Evolutionary conservation across 2,329 filamentous ascomycete genomes (phyloP).

Genomic region (Cladorrhinum sp.): DNA sequence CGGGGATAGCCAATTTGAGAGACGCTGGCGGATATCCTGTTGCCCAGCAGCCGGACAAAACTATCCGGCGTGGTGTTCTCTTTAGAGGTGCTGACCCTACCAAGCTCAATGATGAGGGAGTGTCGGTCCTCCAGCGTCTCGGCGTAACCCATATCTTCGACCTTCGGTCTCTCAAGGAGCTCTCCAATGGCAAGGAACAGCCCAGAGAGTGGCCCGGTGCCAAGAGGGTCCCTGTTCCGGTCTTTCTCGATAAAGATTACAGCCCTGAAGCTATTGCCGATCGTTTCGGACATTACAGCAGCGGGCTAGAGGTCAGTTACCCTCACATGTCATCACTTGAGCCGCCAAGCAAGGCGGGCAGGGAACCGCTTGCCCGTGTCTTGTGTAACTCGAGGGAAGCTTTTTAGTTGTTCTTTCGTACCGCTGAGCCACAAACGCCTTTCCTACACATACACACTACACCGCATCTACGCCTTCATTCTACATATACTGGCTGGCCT

Average conservation of each 20-base stretch:
- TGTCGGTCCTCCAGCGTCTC: constrained; percentile 49
- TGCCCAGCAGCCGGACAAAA: constrained; percentile 32
- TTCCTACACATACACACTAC: neutral
- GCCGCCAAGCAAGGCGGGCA: neutral
- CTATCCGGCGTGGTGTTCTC: constrained; percentile 51
- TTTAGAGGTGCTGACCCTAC: constrained; percentile 70
- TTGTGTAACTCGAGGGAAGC: neutral
- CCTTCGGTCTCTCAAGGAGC: constrained; percentile 61
- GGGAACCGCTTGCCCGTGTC: constrained; percentile 18
- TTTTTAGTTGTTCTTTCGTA: neutral
- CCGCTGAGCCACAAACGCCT: neutral
- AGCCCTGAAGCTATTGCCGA: constrained; percentile 60
- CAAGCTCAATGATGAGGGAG: constrained; percentile 51
- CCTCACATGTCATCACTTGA: neutral
- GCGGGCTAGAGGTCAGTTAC: constrained; percentile 42
- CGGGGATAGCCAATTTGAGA: constrained; percentile 65
- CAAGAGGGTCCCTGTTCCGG: constrained; percentile 57
- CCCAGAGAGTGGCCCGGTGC: constrained; percentile 50
- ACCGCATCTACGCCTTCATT: neutral
- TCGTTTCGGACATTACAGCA: constrained; percentile 57
- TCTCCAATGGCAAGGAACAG: constrained; percentile 40
- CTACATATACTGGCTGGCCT: neutral
- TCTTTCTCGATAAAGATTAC: constrained; percentile 62
- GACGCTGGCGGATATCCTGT: constrained; percentile 62
- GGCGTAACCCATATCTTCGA: constrained; percentile 67